These are phyloP conservation scores for Starmerella geochares DNA, from an alignment of 805 yeast genomes.

Conservation along the genomic window DNA sequence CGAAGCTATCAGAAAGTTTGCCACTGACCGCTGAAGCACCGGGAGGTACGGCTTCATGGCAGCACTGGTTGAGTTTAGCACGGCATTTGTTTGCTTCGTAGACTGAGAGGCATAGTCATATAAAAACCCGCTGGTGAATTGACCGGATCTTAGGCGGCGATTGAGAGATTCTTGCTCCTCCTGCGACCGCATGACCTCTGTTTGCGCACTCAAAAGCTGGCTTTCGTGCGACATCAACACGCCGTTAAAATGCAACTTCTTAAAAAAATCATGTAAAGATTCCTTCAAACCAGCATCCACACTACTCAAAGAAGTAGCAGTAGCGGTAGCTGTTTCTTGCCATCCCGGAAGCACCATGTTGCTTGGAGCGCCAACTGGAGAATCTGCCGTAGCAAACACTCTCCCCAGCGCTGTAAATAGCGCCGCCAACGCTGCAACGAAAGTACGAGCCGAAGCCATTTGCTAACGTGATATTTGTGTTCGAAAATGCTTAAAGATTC, in stretches of 20 bases:
- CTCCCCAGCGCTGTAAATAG: too few species aligned
- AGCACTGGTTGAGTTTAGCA: background rate
- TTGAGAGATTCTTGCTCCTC: conserved; percentile 13
- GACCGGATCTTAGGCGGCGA: conserved; percentile 9
- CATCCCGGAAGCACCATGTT: too few species aligned
- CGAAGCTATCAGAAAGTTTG: conserved; percentile 9
- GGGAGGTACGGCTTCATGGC: conserved; percentile 9
- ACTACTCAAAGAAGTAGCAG: too few species aligned
- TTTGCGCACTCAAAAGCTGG: background rate
- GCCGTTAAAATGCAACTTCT: background rate
- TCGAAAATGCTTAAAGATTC: too few species aligned
- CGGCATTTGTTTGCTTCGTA: background rate
- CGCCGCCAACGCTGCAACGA: too few species aligned
- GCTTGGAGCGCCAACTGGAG: too few species aligned
- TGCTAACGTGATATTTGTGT: too few species aligned
- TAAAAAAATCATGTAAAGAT: background rate
- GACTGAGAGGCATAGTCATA: background rate
- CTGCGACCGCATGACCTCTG: background rate
- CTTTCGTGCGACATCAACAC: background rate
- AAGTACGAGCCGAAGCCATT: too few species aligned
- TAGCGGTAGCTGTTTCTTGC: too few species aligned
- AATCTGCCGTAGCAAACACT: too few species aligned
- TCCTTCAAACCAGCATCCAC: background rate
- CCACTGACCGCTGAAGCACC: conserved; percentile 2
- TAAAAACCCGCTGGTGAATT: conserved; percentile 8